Evolutionary conservation across 306 rosid species (phyloP).

Genomic region (Sophora flavescens): DNA sequence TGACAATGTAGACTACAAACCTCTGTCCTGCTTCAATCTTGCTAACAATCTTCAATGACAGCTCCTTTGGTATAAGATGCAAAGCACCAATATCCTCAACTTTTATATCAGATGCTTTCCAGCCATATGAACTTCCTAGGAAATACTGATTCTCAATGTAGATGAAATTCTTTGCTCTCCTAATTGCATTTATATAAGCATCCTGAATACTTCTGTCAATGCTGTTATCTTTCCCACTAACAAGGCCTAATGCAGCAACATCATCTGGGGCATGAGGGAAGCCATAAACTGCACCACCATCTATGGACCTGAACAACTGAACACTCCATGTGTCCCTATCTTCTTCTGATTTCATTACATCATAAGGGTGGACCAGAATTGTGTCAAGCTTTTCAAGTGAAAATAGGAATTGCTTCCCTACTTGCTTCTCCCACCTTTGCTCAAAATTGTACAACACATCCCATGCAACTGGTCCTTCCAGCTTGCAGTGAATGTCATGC

Average conservation of each 20-base stretch:
- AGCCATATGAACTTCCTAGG: slow-evolving; percentile 85
- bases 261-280: slow-evolving; percentile 58
- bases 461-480: slow-evolving; percentile 90
- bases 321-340: slow-evolving; percentile 72
- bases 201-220: slow-evolving; percentile 82
- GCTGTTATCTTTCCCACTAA: slow-evolving; percentile 71
- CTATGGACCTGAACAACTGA: slow-evolving; percentile 86
- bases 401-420: slow-evolving; percentile 48
- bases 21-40: slow-evolving; percentile 78
- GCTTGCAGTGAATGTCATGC: slow-evolving; percentile 87
- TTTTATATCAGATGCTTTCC: slow-evolving; percentile 58
- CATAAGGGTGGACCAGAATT: slow-evolving; percentile 52
- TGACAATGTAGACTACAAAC: slow-evolving; percentile 71
- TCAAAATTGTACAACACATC: slow-evolving; percentile 88
- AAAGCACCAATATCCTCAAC: slow-evolving; percentile 71
- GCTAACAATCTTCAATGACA: slow-evolving; percentile 77
- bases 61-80: slow-evolving; percentile 85
- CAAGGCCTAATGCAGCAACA: slow-evolving; percentile 62
- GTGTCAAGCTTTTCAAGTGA: slow-evolving; percentile 46
- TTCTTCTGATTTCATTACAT: slow-evolving; percentile 28
- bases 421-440: slow-evolving; percentile 82
- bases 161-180: slow-evolving; percentile 73
- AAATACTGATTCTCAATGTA: slow-evolving; percentile 93
- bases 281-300: slow-evolving; percentile 69
- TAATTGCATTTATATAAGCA: slow-evolving; percentile 78